A percentile compares a stretch with the other conserved stretches of the same genome.
Evolutionary conservation across 257 asterid species (phyloP).

Genomic region (Solanum rostratum): DNA sequence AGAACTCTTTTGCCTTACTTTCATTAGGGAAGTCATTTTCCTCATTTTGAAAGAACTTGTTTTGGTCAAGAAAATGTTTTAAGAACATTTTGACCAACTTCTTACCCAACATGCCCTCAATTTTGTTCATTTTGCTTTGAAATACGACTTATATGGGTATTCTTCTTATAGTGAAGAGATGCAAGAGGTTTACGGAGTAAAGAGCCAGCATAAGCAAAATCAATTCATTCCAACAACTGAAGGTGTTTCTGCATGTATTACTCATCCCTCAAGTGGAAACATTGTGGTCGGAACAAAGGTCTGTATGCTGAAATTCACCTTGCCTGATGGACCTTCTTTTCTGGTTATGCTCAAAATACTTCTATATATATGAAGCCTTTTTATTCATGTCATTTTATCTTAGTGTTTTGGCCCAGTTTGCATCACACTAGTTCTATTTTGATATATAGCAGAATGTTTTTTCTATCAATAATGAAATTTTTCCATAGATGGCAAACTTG

Average conservation of each 20-base stretch:
- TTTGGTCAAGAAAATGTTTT: neutral
- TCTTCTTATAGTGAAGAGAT: constrained; percentile 41
- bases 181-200: constrained; percentile 16
- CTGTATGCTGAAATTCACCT: neutral
- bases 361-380: neutral
- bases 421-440: neutral
- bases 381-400: neutral
- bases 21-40: neutral
- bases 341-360: neutral
- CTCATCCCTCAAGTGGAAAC: constrained; percentile 71
- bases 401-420: neutral
- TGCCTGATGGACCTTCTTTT: neutral
- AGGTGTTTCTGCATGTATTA: constrained; percentile 60
- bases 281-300: constrained; percentile 90
- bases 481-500: neutral
- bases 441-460: neutral
- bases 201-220: constrained; percentile 31
- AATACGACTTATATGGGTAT: neutral
- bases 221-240: constrained; percentile 41
- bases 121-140: neutral
- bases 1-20: neutral
- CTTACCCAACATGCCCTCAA: neutral
- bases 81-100: neutral
- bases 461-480: neutral
- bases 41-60: neutral